Evolutionary conservation across 208 protist species (phyloP).

Genomic region (Leishmania gerbilli): DNA sequence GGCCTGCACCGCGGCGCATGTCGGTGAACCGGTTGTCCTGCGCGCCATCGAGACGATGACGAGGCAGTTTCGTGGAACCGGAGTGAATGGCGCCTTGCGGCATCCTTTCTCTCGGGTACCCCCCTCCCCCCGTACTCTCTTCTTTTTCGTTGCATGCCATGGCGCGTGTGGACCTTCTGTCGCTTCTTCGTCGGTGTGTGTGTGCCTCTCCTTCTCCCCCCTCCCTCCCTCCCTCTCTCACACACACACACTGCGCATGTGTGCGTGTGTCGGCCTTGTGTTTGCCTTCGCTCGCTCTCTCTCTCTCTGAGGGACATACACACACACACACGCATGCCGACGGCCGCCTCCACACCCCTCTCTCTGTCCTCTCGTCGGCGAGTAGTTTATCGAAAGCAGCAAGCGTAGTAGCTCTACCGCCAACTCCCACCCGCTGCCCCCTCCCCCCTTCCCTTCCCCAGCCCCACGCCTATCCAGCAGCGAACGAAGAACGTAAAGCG

Average conservation of each 20-base stretch:
- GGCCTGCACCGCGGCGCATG: background rate
- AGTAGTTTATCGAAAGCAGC: background rate
- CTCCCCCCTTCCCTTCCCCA: background rate
- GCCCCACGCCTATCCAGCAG: background rate
- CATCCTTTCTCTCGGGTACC: background rate
- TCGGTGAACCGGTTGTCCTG: background rate
- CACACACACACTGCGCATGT: background rate
- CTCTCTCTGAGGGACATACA: background rate
- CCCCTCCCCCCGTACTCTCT: background rate
- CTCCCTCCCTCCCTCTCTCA: background rate
- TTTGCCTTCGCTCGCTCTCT: background rate
- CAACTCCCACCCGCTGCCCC: background rate
- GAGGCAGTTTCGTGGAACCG: background rate
- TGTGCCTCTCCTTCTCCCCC: no score
- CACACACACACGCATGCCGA: background rate
- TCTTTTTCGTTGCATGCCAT: background rate
- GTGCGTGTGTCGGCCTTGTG: background rate
- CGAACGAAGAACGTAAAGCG: background rate
- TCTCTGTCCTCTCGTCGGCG: background rate
- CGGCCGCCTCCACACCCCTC: background rate
- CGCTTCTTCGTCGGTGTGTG: background rate
- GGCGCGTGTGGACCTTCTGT: background rate
- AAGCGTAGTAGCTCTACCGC: background rate
- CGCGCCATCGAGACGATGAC: background rate
- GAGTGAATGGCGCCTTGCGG: background rate